phyloP scores from a whole-genome alignment of 805 yeast genomes.

The Hanseniaspora vineae region DNA sequence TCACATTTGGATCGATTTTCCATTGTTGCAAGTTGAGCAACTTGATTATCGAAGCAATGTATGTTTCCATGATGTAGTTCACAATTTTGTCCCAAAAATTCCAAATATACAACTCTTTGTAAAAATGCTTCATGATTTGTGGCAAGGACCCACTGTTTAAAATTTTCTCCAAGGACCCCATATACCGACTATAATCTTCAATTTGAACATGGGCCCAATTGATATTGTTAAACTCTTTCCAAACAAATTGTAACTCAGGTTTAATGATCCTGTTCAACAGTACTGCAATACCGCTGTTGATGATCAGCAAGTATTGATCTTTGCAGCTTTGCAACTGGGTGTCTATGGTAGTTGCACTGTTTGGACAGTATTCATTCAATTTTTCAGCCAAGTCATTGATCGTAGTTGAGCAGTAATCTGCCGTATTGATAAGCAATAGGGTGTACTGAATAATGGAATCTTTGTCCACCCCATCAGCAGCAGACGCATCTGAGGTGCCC shows the following conservation, averaged over 20 bases:
- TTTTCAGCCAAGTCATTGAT: conserved; percentile 64
- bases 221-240: conserved; percentile 72
- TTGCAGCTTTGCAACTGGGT: background rate
- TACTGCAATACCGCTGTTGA: conserved; percentile 14
- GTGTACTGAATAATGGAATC: conserved; percentile 37
- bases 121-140: conserved; percentile 26
- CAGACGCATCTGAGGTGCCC: too few relatives aligned
- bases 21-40: conserved; percentile 38
- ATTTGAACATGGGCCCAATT: conserved; percentile 65
- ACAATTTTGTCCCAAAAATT: conserved; percentile 65
- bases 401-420: conserved; percentile 77
- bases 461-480: conserved; percentile 26
- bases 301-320: conserved; percentile 9
- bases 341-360: conserved; percentile 7
- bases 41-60: conserved; percentile 42
- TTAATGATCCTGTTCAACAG: conserved; percentile 44
- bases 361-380: conserved; percentile 29
- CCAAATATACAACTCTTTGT: conserved; percentile 58
- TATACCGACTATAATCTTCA: conserved; percentile 60
- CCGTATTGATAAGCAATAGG: conserved; percentile 69
- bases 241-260: conserved; percentile 49
- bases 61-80: conserved; percentile 46
- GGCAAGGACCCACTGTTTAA: conserved; percentile 40
- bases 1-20: conserved; percentile 1
- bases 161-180: conserved; percentile 40